Conservation (phyloP, 345 rosid species). For the Pelargonium nanum region DNA sequence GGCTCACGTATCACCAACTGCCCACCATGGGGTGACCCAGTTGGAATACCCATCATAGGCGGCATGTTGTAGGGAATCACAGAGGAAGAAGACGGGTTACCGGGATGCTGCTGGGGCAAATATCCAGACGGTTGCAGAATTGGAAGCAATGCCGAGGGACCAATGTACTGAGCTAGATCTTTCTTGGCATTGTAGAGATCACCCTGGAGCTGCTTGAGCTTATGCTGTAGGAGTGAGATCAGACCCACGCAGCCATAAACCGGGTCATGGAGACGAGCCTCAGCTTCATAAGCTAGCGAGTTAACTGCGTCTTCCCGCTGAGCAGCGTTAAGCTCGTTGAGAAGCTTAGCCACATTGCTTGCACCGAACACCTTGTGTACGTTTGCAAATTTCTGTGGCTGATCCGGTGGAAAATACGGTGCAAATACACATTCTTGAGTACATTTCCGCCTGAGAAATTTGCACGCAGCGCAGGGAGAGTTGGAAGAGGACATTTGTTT, state of each 20-base stretch:
- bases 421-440: slow-evolving; percentile 76
- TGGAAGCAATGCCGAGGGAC: slow-evolving; percentile 42
- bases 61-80: slow-evolving; percentile 8
- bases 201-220: slow-evolving; percentile 36
- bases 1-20: slow-evolving; percentile 29
- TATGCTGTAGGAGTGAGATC: slow-evolving; percentile 61
- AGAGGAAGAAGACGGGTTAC: background rate
- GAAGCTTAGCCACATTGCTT: slow-evolving; percentile 66
- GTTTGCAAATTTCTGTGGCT: slow-evolving; percentile 49
- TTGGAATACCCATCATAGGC: slow-evolving; percentile 46
- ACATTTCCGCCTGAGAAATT: slow-evolving; percentile 61
- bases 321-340: slow-evolving; percentile 39
- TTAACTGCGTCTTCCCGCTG: slow-evolving; percentile 70
- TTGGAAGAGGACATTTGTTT: slow-evolving; percentile 47
- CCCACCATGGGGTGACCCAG: slow-evolving; percentile 17
- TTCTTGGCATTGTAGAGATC: slow-evolving; percentile 45
- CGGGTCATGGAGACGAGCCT: slow-evolving; percentile 68
- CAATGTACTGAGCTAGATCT: slow-evolving; percentile 45
- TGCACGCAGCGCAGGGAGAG: slow-evolving; percentile 82
- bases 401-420: slow-evolving; percentile 71
- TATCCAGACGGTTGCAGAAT: slow-evolving; percentile 21
- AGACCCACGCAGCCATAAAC: slow-evolving; percentile 81
- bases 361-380: slow-evolving; percentile 64
- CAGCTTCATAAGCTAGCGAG: slow-evolving; percentile 69
- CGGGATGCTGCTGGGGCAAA: slow-evolving; percentile 23